Evolutionary conservation across 2,329 filamentous ascomycete genomes (phyloP), one percentile per base, ranked within the genome.

Genomic region (Anthostomella pinea): DNA sequence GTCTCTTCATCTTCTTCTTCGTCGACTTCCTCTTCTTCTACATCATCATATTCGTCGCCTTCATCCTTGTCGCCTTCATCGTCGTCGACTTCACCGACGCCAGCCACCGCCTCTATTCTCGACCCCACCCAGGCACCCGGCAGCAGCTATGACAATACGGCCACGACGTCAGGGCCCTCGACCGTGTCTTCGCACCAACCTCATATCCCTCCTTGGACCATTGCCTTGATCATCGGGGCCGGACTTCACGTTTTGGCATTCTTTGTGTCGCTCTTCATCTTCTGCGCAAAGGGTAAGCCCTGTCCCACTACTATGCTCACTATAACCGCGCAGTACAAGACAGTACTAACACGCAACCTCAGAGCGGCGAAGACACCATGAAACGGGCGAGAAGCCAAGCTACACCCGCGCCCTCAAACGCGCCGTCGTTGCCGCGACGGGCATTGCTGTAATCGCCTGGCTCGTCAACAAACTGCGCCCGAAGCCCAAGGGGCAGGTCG

Each of bases 191-290:
- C 11, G 11, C 23, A n/a, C 23, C 11, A 25, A 13, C 23, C 6
- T n/a, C 27, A 5, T 15, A 8, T 7, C 14, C n/a, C 18, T 23
- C 6, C 19, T 8, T 16, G 11, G 20, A 14, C 35, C 7, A 39
- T 45, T 11, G 21, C 23, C 3, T 11, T 47, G n/a, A 38, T 45
- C 10, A 36, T 45, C 22, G 10, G 44, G 13, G 35, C 21, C 3
- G 19, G 16, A 3, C 8, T 39, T 1, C 22, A 44, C 14, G 23
- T 11, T 6, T n/a, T 45, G 14, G 19, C 26, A 5, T 45, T 47
- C 38, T n/a, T 30, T 5, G 27, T 30, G 6, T 30, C 27, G 27
- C 13, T 30, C 5, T 30, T n/a, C n/a, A 8, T 30, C 9, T 30
- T 30, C 27, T 30, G 17, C 17, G 27, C 27, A n/a, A 16, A n/a